Evolutionary conservation across 257 asterid genomes (phyloP).

Genomic region (Coffea eugenioides): DNA sequence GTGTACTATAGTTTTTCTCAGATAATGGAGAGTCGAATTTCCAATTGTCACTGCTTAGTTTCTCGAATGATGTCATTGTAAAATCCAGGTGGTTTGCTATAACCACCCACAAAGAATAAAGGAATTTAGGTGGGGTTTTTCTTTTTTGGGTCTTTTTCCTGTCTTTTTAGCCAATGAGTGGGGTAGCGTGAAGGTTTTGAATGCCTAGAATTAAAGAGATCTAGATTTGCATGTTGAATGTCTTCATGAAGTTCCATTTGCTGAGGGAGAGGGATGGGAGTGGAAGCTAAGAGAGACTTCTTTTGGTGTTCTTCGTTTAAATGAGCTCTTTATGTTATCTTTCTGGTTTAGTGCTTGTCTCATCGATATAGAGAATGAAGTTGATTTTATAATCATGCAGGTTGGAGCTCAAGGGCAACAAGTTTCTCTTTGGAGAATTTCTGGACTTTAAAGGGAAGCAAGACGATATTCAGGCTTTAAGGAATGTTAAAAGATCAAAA

Average conservation of each 20-base stretch:
- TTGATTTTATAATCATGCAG: constrained; percentile 38
- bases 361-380: constrained; percentile 1
- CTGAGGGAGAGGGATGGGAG: not conserved
- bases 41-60: not conserved
- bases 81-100: not conserved
- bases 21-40: not conserved
- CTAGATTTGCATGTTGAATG: not conserved
- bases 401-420: constrained; percentile 79
- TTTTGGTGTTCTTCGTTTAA: not conserved
- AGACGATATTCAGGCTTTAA: constrained; percentile 65
- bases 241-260: not conserved
- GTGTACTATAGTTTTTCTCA: not conserved
- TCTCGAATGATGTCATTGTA: not conserved
- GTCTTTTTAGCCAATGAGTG: no score
- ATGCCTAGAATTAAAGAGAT: not conserved
- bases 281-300: not conserved
- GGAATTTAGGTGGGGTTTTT: not conserved
- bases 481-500: constrained; percentile 82
- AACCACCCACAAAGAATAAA: not conserved
- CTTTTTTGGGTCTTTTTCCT: no score
- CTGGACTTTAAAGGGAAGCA: constrained; percentile 85
- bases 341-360: not conserved
- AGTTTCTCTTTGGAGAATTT: constrained; percentile 76
- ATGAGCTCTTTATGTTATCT: not conserved
- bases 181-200: no score